Evolutionary conservation across 2,329 filamentous ascomycete species (phyloP).

Genomic region (Lecanoromycetidae sp.): DNA sequence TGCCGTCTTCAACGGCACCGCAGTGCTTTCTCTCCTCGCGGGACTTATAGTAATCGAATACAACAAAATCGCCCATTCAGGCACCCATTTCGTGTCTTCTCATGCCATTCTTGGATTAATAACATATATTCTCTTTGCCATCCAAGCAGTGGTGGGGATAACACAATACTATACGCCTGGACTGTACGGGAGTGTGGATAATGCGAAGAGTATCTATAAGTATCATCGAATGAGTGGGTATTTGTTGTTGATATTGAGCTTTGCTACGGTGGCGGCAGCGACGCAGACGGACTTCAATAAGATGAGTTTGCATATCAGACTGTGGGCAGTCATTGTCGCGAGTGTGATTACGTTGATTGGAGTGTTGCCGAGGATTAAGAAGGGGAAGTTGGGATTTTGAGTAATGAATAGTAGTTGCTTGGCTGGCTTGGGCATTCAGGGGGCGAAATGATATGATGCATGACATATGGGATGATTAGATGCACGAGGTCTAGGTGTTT

Average conservation of each 20-base stretch:
- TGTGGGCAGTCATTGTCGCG: slow-evolving; percentile 63
- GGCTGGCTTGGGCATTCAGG: no score
- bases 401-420: no score
- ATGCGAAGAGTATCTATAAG: slow-evolving; percentile 76
- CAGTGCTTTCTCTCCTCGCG: slow-evolving; percentile 30
- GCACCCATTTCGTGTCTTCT: slow-evolving; percentile 62
- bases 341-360: slow-evolving; percentile 57
- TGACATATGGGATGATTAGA: no score
- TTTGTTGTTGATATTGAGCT: slow-evolving; percentile 52
- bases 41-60: slow-evolving; percentile 40
- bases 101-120: slow-evolving; percentile 75
- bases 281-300: slow-evolving; percentile 65
- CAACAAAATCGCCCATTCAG: slow-evolving; percentile 63
- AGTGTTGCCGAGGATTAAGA: slow-evolving; percentile 65
- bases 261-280: slow-evolving; percentile 63
- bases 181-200: slow-evolving; percentile 66
- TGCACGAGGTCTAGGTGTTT: no score
- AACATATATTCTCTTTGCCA: slow-evolving; percentile 55
- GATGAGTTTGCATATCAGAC: slow-evolving; percentile 55
- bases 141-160: slow-evolving; percentile 69
- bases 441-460: no score
- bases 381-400: slow-evolving; percentile 61
- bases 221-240: slow-evolving; percentile 78
- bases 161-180: slow-evolving; percentile 66
- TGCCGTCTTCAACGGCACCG: slow-evolving; percentile 56